A percentile compares a stretch with the other conserved stretches of the same genome.
These are phyloP conservation scores for Amniculicola lignicola DNA, from an alignment of 495 filamentous ascomycete genomes.

Conservation along the genomic window DNA sequence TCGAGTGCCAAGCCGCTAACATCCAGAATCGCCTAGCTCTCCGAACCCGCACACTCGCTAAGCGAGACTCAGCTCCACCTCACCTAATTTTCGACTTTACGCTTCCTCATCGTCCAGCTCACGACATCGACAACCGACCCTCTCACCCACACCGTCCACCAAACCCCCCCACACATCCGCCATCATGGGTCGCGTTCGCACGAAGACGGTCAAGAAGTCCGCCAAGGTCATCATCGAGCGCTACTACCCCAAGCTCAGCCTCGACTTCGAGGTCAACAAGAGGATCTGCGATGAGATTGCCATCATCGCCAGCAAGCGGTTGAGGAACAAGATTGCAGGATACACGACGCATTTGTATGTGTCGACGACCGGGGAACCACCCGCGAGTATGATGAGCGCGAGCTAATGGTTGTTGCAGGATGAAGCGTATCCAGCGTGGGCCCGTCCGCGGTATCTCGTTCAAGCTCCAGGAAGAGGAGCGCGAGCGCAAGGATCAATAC, in stretches of 20 bases:
- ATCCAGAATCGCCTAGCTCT: too few relatives aligned
- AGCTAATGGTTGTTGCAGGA: too few relatives aligned
- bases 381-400: too few relatives aligned
- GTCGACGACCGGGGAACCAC: too few relatives aligned
- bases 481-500: conserved; percentile 99
- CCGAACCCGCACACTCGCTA: conserved; percentile 12
- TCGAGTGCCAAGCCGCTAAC: too few relatives aligned
- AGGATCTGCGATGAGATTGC: conserved; percentile 99
- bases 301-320: conserved; percentile 79
- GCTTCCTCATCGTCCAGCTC: too few relatives aligned
- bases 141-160: conserved; percentile 1
- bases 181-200: conserved; percentile 96
- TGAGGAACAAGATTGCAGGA: conserved; percentile 86
- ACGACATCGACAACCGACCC: conserved; percentile 12
- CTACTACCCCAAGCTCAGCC: conserved; percentile 96
- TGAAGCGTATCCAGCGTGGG: conserved; percentile 99
- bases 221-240: conserved; percentile 90
- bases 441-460: conserved; percentile 99
- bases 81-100: too few relatives aligned
- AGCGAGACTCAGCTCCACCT: conserved; percentile 9
- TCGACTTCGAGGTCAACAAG: conserved; percentile 99
- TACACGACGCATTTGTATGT: conserved; percentile 62
- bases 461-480: conserved; percentile 99
- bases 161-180: conserved; percentile 46
- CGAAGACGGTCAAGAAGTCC: conserved; percentile 99